phyloP scores from a whole-genome alignment of 129 eudicot genomes.

The Ambrosia trifida region DNA sequence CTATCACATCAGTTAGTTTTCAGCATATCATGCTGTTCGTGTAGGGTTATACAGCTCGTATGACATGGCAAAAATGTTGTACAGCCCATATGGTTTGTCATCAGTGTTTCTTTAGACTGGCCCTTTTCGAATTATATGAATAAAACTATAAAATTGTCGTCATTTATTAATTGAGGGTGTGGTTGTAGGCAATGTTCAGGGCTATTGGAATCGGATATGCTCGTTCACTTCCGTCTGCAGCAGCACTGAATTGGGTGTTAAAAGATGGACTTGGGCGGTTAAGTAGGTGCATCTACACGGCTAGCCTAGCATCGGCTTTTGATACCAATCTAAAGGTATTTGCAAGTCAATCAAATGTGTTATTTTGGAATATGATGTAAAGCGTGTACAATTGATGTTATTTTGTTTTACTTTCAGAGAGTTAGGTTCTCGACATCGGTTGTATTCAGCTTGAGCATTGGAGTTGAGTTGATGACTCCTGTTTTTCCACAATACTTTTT shows the following conservation, averaged over 20 bases:
- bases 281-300: conserved; percentile 91
- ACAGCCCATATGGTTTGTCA: neutral
- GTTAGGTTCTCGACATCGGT: conserved; percentile 92
- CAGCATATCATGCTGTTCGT: too few relatives aligned
- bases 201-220: conserved; percentile 93
- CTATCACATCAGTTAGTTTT: too few relatives aligned
- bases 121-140: neutral
- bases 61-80: too few relatives aligned
- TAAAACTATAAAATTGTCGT: neutral
- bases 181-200: conserved; percentile 85
- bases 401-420: conserved; percentile 57
- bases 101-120: too few relatives aligned
- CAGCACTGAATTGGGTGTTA: conserved; percentile 93
- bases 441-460: conserved; percentile 95
- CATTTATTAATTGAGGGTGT: neutral
- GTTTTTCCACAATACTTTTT: conserved; percentile 80
- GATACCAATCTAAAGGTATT: conserved; percentile 93
- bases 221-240: conserved; percentile 90
- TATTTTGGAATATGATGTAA: neutral
- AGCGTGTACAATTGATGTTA: conserved; percentile 2
- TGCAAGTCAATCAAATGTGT: neutral
- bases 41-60: too few relatives aligned
- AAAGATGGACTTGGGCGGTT: conserved; percentile 96
- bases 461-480: conserved; percentile 95
- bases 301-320: conserved; percentile 83